Conservation (phyloP, 495 filamentous ascomycete genomes). For the Lindgomyces ingoldianus region DNA sequence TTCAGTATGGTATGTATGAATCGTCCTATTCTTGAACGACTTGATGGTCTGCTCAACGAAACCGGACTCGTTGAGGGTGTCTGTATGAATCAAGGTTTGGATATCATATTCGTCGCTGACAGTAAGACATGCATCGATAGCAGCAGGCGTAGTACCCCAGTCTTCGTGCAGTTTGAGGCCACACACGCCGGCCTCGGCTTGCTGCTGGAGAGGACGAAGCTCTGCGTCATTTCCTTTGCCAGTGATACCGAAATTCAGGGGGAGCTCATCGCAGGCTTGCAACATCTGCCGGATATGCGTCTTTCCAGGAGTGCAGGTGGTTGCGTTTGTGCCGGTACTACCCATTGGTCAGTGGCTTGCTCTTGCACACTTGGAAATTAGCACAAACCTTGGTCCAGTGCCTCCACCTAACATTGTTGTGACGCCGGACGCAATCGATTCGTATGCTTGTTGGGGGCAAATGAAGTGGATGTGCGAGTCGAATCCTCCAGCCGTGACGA, state of each 20-base stretch:
- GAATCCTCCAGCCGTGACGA: conserved; percentile 87
- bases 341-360: conserved; percentile 19
- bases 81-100: conserved; percentile 95
- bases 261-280: conserved; percentile 82
- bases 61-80: conserved; percentile 95
- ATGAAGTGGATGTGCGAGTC: conserved; percentile 97
- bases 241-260: conserved; percentile 90
- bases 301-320: conserved; percentile 88
- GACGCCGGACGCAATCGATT: conserved; percentile 83
- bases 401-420: conserved; percentile 93
- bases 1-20: conserved; percentile 98
- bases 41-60: conserved; percentile 92
- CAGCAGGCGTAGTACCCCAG: conserved; percentile 91
- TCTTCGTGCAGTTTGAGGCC: conserved; percentile 97
- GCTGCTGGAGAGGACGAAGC: conserved; percentile 71
- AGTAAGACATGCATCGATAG: conserved; percentile 83
- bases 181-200: conserved; percentile 79
- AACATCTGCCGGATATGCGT: conserved; percentile 90
- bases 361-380: not conserved
- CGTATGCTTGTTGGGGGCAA: conserved; percentile 90
- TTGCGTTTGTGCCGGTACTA: conserved; percentile 91
- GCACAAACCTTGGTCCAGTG: conserved; percentile 73
- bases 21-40: conserved; percentile 85
- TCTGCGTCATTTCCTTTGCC: conserved; percentile 93
- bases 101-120: conserved; percentile 92